Evolutionary conservation across 352 stramenopile species (phyloP).

Genomic region (Pythium sukuiense): DNA sequence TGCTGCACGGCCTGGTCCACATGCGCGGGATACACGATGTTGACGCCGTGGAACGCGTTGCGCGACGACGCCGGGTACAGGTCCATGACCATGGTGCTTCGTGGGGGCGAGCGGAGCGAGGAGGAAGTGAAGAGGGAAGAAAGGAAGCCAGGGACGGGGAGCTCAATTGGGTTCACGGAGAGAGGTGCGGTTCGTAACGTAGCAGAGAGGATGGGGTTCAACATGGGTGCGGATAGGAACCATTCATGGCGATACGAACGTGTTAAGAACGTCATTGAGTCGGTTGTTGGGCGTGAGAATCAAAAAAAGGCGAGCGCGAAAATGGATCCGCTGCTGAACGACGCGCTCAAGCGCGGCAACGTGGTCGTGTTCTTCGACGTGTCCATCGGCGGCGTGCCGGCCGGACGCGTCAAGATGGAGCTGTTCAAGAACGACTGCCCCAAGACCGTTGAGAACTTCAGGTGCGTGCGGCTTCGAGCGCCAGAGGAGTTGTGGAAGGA

Average conservation of each 20-base stretch:
- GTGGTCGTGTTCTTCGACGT: conserved; percentile 96
- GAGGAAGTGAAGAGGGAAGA: not conserved
- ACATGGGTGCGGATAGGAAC: conserved; percentile 3
- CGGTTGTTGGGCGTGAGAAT: not conserved
- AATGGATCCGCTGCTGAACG: conserved; percentile 88
- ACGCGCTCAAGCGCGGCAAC: conserved; percentile 93
- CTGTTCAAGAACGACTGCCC: conserved; percentile 96
- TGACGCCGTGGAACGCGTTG: conserved; percentile 51
- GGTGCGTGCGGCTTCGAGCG: conserved; percentile 28
- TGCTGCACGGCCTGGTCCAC: conserved; percentile 68
- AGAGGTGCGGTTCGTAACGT: conserved; percentile 2
- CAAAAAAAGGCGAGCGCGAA: not conserved
- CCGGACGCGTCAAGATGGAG: conserved; percentile 94
- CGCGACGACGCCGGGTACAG: conserved; percentile 65
- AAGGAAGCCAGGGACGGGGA: not conserved
- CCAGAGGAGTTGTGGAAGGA: not conserved
- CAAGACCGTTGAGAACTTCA: conserved; percentile 97
- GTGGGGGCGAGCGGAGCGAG: not conserved
- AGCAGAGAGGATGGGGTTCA: not conserved
- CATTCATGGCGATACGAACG: not conserved
- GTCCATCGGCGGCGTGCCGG: conserved; percentile 79
- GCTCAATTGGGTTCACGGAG: conserved; percentile 9
- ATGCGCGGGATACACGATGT: conserved; percentile 42
- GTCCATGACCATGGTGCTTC: conserved; percentile 23
- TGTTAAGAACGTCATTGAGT: not conserved